Evolutionary conservation across 2,329 filamentous ascomycete genomes (phyloP), one percentile per base, ranked within the genome.

Genomic region (Cladosporium sp.): DNA sequence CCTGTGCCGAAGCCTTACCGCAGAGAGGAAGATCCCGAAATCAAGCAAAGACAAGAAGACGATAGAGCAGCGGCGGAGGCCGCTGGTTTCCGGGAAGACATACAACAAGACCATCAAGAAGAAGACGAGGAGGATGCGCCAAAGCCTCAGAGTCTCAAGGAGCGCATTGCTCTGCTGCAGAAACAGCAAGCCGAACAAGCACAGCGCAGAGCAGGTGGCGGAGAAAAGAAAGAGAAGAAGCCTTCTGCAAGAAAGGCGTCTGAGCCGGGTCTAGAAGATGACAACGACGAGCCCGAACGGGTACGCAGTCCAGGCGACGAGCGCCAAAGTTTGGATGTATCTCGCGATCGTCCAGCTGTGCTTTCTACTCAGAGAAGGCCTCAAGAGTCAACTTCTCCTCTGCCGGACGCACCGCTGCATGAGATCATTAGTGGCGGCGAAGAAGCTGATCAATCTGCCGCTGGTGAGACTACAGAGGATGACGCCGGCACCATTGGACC

Each of bases 171-270:
- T 30, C 82, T 97, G 61, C 83, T 99, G 18, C 95, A 99, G 77
- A 94, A 91, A 76, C 93, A 98, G 77, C 95, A 99, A 78, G 83
- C 92, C 76, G 95, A 98, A 75, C 92, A 95, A 75, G 92, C 93
- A 5, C 85, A 90, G 68, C 85, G 93, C 61, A 91, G 94, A 78
- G 91, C 91, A 8, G 92, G 95, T 43, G 87, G 89, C 18, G 84
- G 89, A 64, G 96, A 96, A 77, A 92, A 96, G 73, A 97, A 96
- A 79, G 89, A 91, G 13, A 96, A 93, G 80, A 88, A 89, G 62
- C 39, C 64, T 30, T 66, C 71, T 6, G 82, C 85, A 1, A 89
- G 87, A 74, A 94, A 95, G 82, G 78, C 81, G 28, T 79, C 81
- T 21, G 85, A 86, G 70, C 74, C 76, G 46, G 67, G 65, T 30